These are phyloP conservation scores for Pythium brachiatum DNA, from an alignment of 352 stramenopile genomes.

Conservation along the genomic window DNA sequence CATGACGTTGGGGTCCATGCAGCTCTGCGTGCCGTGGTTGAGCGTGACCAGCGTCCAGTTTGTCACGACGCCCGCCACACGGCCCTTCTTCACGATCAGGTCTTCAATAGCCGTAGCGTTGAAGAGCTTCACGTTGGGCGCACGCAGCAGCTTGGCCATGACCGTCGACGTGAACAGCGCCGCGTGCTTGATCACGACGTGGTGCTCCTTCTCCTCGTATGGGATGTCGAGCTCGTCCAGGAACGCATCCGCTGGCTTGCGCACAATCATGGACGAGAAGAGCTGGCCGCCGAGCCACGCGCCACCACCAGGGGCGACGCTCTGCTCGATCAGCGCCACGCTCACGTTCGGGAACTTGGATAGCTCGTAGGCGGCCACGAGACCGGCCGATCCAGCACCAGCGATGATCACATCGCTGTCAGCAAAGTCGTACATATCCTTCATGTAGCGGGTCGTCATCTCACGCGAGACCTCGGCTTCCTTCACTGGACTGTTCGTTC, in stretches of 20 bases:
- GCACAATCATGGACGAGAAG: slow-evolving; percentile 69
- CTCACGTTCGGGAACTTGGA: slow-evolving; percentile 59
- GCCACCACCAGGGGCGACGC: slow-evolving; percentile 48
- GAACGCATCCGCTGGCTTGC: slow-evolving; percentile 59
- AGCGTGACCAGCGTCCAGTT: slow-evolving; percentile 70
- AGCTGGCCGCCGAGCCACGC: slow-evolving; percentile 62
- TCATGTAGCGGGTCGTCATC: slow-evolving; percentile 74
- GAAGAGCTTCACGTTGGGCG: slow-evolving; percentile 69
- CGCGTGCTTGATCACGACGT: slow-evolving; percentile 68
- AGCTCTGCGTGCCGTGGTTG: slow-evolving; percentile 68
- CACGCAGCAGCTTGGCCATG: slow-evolving; percentile 54
- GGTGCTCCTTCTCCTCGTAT: slow-evolving; percentile 60
- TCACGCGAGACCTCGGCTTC: slow-evolving; percentile 63
- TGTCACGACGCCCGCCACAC: slow-evolving; percentile 59
- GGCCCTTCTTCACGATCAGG: slow-evolving; percentile 61
- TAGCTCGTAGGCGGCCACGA: slow-evolving; percentile 59
- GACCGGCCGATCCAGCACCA: slow-evolving; percentile 51
- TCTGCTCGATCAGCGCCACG: slow-evolving; percentile 64
- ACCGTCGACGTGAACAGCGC: slow-evolving; percentile 65
- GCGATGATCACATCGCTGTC: slow-evolving; percentile 69
- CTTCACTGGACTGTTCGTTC: slow-evolving; percentile 43
- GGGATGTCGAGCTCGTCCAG: slow-evolving; percentile 66
- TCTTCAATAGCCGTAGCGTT: slow-evolving; percentile 71
- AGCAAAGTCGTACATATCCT: slow-evolving; percentile 73
- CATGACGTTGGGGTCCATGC: slow-evolving; percentile 75